These are phyloP conservation scores for Xenosphaeropsis pyriputrescens DNA, from an alignment of 2,329 filamentous ascomycete genomes.

Conservation along the genomic window DNA sequence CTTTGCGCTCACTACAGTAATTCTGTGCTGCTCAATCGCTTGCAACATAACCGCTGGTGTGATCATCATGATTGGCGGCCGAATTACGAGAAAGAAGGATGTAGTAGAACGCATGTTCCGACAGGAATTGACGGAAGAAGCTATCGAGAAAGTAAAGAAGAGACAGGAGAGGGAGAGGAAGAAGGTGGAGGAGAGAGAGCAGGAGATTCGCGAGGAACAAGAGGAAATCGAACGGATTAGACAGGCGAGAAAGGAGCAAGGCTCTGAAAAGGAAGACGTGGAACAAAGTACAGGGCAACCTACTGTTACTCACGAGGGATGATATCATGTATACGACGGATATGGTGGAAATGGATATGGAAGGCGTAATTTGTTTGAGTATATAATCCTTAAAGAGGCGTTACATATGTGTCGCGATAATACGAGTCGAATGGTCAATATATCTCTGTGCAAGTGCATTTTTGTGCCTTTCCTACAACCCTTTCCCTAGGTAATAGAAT, in stretches of 20 bases:
- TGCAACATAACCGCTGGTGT: constrained; percentile 67
- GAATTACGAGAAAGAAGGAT: constrained; percentile 71
- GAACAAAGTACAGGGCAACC: too few relatives aligned
- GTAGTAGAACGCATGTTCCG: constrained; percentile 63
- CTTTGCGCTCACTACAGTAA: constrained; percentile 62
- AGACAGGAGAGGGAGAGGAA: constrained; percentile 17
- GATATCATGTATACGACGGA: too few relatives aligned
- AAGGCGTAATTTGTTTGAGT: too few relatives aligned
- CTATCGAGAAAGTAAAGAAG: constrained; percentile 29
- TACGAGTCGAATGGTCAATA: too few relatives aligned
- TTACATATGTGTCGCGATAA: too few relatives aligned
- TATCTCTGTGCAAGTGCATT: too few relatives aligned
- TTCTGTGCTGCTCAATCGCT: constrained; percentile 65
- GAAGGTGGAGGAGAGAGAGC: not conserved
- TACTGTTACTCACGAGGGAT: too few relatives aligned
- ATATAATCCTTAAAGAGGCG: too few relatives aligned
- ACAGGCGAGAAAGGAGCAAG: not conserved
- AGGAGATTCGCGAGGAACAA: not conserved
- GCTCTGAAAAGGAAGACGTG: too few relatives aligned
- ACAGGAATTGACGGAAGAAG: constrained; percentile 58
- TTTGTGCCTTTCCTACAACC: too few relatives aligned
- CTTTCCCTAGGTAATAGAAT: too few relatives aligned
- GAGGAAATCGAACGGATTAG: not conserved
- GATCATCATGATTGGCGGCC: constrained; percentile 62
- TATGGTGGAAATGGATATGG: too few relatives aligned